Base-by-base conservation (phyloP, 2,329 filamentous ascomycete genomes). In the Pestalotiopsis sp. region DNA sequence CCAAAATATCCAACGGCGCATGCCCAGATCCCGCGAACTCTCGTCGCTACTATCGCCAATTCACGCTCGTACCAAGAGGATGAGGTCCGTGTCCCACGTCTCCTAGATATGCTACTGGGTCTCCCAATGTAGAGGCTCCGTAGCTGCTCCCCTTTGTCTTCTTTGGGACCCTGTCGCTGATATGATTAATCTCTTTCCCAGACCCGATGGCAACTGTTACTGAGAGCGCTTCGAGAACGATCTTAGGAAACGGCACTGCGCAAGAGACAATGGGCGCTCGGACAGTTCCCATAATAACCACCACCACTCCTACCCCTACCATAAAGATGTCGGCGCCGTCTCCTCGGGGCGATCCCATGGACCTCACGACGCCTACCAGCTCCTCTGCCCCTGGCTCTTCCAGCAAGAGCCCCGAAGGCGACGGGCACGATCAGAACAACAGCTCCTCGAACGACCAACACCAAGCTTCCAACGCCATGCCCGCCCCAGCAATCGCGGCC, bases 301-400 rank as follows among this genome's bases (percentile, higher is more conserved):
- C 76, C 59, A 74, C 74, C 20, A 61, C 59, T 27, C 81, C 86
- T 70, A 84, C 84, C 68, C 85, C 88, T 49, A 86, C 83, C 69
- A 86, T 88, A 76, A 86, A 87, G 77, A 88, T 87, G 81, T 88
- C 88, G 71, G 84, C 87, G 66, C 85, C 87, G 23, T 85, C 85
- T 63, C 85, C 76, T 12, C 69, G 86, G 38, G 86, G 84, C 72
- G 87, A 88, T 68, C 87, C 87, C 69, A 91, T 90, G 88, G 88
- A 90, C 70, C 84, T 89, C 71, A 86, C 87, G 45, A 87, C 86
- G 49, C 86, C 86, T 65, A 82, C 83, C 70, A 83, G 82, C 77
- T 80, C 82, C 69, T 81, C 80, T 36, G 80, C 81, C 67, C 79
- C 83, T 66, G 79, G 81, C 38, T 81, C 80, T 66, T 75, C 79